Conservation (phyloP, 2,329 filamentous ascomycete species). For the Xylariales sp. region DNA sequence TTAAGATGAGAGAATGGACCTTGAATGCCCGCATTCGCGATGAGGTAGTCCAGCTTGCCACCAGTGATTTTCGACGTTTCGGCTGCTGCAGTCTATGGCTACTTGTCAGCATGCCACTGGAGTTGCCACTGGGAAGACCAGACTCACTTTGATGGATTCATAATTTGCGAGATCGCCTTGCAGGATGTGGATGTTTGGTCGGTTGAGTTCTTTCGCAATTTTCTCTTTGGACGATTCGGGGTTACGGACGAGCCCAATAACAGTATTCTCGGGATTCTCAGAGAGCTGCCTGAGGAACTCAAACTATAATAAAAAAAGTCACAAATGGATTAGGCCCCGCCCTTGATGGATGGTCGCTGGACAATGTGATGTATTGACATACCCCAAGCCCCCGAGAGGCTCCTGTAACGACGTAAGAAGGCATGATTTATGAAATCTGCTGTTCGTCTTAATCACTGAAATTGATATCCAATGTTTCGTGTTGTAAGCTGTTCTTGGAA, state of each 20-base stretch:
- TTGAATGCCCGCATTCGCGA: constrained; percentile 43
- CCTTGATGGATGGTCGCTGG: too few species aligned
- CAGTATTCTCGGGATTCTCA: constrained; percentile 32
- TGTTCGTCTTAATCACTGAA: too few species aligned
- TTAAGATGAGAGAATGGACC: constrained; percentile 20
- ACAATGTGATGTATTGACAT: too few species aligned
- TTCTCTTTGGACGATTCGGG: constrained; percentile 38
- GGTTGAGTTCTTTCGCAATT: constrained; percentile 32
- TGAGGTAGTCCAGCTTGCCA: constrained; percentile 44
- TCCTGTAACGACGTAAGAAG: constrained; percentile 15
- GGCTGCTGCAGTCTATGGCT: constrained; percentile 18
- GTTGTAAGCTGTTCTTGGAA: too few species aligned
- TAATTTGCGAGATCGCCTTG: constrained; percentile 38
- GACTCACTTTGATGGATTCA: too few species aligned
- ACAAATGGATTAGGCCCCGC: too few species aligned
- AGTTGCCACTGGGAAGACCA: too few species aligned
- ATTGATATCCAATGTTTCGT: too few species aligned
- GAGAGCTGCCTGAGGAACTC: constrained; percentile 45
- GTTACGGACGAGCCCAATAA: constrained; percentile 45
- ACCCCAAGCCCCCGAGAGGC: constrained; percentile 17
- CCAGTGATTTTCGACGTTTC: constrained; percentile 26
- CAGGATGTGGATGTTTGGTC: constrained; percentile 40
- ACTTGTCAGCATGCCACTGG: too few species aligned
- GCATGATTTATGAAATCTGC: too few species aligned
- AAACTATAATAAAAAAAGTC: constrained; percentile 30